Conservation (phyloP, 768 basidiomycete species). For the Lyophyllum decastes region DNA sequence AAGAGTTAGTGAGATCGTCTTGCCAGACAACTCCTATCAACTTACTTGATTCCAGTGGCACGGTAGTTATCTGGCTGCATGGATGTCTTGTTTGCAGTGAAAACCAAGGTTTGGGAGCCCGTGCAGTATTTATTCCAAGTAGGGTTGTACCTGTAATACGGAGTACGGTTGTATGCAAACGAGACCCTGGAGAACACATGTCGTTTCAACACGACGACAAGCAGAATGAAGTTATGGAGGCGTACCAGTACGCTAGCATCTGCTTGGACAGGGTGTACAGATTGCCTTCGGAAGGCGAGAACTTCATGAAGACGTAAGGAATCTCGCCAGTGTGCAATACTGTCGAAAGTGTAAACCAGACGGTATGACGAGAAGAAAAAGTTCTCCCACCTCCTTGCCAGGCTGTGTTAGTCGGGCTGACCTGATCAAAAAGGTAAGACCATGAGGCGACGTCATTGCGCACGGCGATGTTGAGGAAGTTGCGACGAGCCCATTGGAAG, state of each 20-base stretch:
- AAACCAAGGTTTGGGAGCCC: constrained; percentile 6
- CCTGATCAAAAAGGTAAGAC: constrained; percentile 17
- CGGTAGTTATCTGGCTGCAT: constrained; percentile 19
- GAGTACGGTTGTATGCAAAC: constrained; percentile 18
- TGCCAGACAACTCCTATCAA: background rate
- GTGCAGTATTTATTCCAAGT: constrained; percentile 12
- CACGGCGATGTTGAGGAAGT: constrained; percentile 13
- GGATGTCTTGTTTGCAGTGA: constrained; percentile 5
- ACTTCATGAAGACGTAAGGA: constrained; percentile 21
- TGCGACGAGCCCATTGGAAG: constrained; percentile 20
- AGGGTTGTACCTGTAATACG: constrained; percentile 4
- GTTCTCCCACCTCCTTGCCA: constrained; percentile 19
- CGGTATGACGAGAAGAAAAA: background rate
- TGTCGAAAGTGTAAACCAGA: background rate
- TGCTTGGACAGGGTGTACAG: constrained; percentile 16
- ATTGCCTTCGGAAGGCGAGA: constrained; percentile 11
- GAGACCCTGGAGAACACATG: constrained; percentile 9
- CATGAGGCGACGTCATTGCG: constrained; percentile 13
- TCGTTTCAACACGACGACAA: background rate
- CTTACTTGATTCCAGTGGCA: constrained; percentile 12
- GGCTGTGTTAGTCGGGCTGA: constrained; percentile 6
- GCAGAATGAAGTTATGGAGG: background rate
- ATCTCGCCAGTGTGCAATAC: constrained; percentile 20
- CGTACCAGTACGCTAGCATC: constrained; percentile 19
- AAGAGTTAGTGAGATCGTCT: background rate